phyloP scores from a whole-genome alignment of 371 early-diverging fungal species.

The Mortierella sp. region DNA sequence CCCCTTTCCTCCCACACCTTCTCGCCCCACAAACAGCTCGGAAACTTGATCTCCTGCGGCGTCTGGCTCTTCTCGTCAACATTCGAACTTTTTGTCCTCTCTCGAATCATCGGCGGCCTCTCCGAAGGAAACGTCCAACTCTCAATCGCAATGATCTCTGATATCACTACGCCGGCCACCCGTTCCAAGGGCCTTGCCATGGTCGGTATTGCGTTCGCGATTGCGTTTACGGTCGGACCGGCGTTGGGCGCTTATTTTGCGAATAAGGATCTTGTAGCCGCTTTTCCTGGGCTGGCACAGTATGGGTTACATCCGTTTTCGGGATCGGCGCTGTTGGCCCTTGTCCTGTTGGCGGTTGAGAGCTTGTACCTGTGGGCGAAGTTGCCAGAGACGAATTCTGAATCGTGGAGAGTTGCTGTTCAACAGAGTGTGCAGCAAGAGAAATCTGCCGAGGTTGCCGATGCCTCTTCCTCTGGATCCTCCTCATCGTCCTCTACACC shows the following conservation, averaged over 20 bases:
- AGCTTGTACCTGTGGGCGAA: constrained; percentile 76
- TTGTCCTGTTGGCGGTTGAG: constrained; percentile 85
- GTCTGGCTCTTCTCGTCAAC: constrained; percentile 91
- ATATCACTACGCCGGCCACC: constrained; percentile 84
- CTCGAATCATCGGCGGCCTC: constrained; percentile 94
- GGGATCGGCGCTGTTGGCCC: constrained; percentile 88
- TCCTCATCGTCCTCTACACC: background rate
- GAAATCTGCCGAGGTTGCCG: constrained; percentile 13
- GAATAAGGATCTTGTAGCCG: constrained; percentile 71
- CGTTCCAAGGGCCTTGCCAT: constrained; percentile 90
- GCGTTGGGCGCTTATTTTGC: constrained; percentile 94
- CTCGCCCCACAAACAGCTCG: constrained; percentile 73
- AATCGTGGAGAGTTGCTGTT: constrained; percentile 53
- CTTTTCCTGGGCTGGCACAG: constrained; percentile 65
- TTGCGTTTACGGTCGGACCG: constrained; percentile 97
- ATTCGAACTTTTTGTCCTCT: constrained; percentile 86
- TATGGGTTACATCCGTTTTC: constrained; percentile 84
- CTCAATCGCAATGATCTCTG: constrained; percentile 95
- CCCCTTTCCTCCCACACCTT: background rate
- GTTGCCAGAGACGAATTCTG: constrained; percentile 87
- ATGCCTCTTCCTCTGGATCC: background rate
- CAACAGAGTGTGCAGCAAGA: constrained; percentile 34
- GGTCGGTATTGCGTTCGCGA: constrained; percentile 96
- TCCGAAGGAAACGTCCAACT: constrained; percentile 98
- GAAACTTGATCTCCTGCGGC: constrained; percentile 87